These are phyloP conservation scores for Protostelium mycophagum DNA, from an alignment of 78 protist genomes.

Conservation along the genomic window DNA sequence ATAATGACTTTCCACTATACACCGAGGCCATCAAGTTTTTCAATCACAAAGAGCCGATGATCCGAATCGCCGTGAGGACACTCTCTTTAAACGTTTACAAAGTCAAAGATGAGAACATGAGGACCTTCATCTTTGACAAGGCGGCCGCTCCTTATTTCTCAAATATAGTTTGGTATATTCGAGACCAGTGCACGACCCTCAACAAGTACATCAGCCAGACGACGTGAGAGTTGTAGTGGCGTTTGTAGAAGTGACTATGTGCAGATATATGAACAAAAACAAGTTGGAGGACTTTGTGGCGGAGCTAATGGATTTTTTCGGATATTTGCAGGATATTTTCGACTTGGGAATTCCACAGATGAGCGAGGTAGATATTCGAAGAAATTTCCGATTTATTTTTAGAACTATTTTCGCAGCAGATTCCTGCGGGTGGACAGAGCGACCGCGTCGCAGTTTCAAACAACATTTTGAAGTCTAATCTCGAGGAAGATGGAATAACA, in stretches of 20 bases:
- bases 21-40: slow-evolving; percentile 90
- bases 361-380: slow-evolving; percentile 15
- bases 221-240: background rate
- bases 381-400: too few species aligned
- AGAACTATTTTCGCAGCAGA: too few species aligned
- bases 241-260: background rate
- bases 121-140: slow-evolving; percentile 52
- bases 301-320: slow-evolving; percentile 55
- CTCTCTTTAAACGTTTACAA: slow-evolving; percentile 78
- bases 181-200: slow-evolving; percentile 37
- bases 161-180: slow-evolving; percentile 72
- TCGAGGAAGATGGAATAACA: too few species aligned
- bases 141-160: slow-evolving; percentile 79
- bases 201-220: slow-evolving; percentile 14
- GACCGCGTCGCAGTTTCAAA: too few species aligned
- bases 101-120: slow-evolving; percentile 49
- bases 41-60: slow-evolving; percentile 84
- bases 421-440: too few species aligned
- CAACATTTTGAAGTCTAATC: too few species aligned
- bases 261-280: background rate
- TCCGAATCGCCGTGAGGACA: slow-evolving; percentile 87
- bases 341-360: slow-evolving; percentile 43
- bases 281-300: slow-evolving; percentile 29
- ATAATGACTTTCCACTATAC: slow-evolving; percentile 84
- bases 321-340: slow-evolving; percentile 64